Percentiles rank a stretch among this genome's conserved stretches.
Evolutionary conservation across 345 rosid genomes (phyloP).

Genomic region (Lenwebbia sp.): DNA sequence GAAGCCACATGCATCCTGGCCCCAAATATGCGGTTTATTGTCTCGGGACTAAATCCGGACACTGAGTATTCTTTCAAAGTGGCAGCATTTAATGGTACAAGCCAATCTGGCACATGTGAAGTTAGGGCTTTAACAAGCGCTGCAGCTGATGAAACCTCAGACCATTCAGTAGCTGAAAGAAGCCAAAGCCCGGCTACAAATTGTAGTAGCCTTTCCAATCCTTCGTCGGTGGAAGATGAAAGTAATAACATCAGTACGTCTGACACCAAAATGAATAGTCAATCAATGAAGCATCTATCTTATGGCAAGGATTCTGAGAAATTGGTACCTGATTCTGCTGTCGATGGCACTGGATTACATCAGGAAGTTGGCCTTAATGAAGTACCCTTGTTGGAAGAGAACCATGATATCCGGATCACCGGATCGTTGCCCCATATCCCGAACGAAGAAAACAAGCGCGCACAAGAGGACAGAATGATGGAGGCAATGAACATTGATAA

Average conservation of each 20-base stretch:
- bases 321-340: constrained; percentile 14
- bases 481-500: constrained; percentile 34
- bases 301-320: constrained; percentile 28
- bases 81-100: constrained; percentile 35
- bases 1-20: constrained; percentile 63
- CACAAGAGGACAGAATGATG: constrained; percentile 9
- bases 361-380: constrained; percentile 16
- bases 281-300: constrained; percentile 27
- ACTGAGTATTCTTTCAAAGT: constrained; percentile 64
- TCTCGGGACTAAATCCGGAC: constrained; percentile 53
- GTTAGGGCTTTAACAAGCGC: constrained; percentile 27
- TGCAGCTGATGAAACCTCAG: constrained; percentile 28
- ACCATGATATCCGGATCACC: constrained; percentile 5
- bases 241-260: constrained; percentile 37
- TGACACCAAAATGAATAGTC: constrained; percentile 32
- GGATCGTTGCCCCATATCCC: constrained; percentile 11
- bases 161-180: constrained; percentile 44
- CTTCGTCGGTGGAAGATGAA: constrained; percentile 85
- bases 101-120: constrained; percentile 41
- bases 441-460: constrained; percentile 27
- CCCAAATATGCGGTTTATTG: constrained; percentile 52
- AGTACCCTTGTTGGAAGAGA: constrained; percentile 11
- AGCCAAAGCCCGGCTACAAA: constrained; percentile 90
- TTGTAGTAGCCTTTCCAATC: constrained; percentile 82
- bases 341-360: constrained; percentile 10